These are phyloP conservation scores for Pilobolus umbonatus DNA, from an alignment of 192 early-diverging fungal genomes.

Conservation along the genomic window DNA sequence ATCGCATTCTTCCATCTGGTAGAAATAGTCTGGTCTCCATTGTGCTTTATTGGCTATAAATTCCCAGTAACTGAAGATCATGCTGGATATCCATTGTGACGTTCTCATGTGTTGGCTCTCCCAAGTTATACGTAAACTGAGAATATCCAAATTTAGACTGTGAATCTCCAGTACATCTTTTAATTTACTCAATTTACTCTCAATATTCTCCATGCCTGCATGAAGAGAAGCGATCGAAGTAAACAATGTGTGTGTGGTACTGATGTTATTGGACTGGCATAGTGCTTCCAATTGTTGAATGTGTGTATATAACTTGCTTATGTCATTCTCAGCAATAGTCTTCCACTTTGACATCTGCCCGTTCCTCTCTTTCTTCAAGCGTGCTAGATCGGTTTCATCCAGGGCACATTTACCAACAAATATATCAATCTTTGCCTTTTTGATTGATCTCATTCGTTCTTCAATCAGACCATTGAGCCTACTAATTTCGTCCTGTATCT, in stretches of 20 bases:
- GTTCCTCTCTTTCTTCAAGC: conserved; percentile 21
- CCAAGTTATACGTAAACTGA: conserved; percentile 21
- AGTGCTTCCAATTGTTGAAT: conserved; percentile 14
- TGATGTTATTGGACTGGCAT: neutral
- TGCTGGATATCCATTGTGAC: conserved; percentile 18
- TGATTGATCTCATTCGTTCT: conserved; percentile 10
- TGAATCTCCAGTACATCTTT: conserved; percentile 17
- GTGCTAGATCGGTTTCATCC: conserved; percentile 20
- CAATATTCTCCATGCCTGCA: neutral
- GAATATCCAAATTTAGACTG: conserved; percentile 9
- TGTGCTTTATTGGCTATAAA: conserved; percentile 22
- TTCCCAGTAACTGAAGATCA: conserved; percentile 13
- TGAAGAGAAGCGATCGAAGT: neutral
- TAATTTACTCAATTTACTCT: conserved; percentile 6
- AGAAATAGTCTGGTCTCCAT: conserved; percentile 4
- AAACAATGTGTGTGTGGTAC: neutral
- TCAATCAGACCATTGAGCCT: conserved; percentile 21
- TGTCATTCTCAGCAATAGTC: conserved; percentile 10
- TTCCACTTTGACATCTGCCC: conserved; percentile 14
- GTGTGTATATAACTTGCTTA: conserved; percentile 6
- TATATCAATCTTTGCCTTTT: conserved; percentile 8
- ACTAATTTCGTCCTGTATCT: conserved; percentile 18
- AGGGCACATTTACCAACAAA: conserved; percentile 18
- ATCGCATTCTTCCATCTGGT: neutral
- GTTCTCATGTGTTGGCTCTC: conserved; percentile 12